Evolutionary conservation across 106 monocot genomes (phyloP), one percentile per base, ranked within the genome.

Genomic region (Allium fistulosum): DNA sequence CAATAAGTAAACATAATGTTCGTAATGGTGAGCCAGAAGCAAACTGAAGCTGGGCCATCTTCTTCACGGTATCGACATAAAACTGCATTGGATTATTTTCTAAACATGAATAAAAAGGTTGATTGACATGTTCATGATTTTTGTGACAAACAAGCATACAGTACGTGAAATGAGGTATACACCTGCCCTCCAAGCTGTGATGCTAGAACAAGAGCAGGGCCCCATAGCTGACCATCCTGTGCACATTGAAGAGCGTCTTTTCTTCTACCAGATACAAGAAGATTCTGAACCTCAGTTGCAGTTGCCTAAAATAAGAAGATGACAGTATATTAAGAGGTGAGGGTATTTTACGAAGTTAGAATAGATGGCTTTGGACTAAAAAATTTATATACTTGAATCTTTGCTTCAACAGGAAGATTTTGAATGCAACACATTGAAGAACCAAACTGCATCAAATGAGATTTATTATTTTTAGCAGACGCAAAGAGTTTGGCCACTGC

Each of bases 221-320:
- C 99, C 99, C 99, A 99, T 70, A 99, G 74, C 62, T 85, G 81
- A 70, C 99, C 99, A 61, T 99, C 99, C 72, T 99, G 92, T 61
- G 99, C 99, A 82, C 64, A 71, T 56, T 93, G 83, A 55, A 99
- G 80, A 64, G 99, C 99, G 68, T 99, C 93, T 78, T 90, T 99
- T 62, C 90, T 90, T 83, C 75, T 99, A 68, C 99, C 99, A 69
- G 90, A 85, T 57, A 99, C 84, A 53, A 99, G 85, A 76, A 99
- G 90, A 60, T 76, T 84, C 72, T 99, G 99, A 7, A 99, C 81
- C 74, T 87, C 87, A 66, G 66, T 65, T 18, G 93, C 90, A 66
- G 90, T 87, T 60, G 76, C 69, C 99, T 99, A 72, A 68, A 73
- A 70, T 9, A 76, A 49, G 17, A 14, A 17, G 28, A 48, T 49